Evolutionary conservation across 139 green algal species (phyloP).

Genomic region (Chlamydomonas sp.): DNA sequence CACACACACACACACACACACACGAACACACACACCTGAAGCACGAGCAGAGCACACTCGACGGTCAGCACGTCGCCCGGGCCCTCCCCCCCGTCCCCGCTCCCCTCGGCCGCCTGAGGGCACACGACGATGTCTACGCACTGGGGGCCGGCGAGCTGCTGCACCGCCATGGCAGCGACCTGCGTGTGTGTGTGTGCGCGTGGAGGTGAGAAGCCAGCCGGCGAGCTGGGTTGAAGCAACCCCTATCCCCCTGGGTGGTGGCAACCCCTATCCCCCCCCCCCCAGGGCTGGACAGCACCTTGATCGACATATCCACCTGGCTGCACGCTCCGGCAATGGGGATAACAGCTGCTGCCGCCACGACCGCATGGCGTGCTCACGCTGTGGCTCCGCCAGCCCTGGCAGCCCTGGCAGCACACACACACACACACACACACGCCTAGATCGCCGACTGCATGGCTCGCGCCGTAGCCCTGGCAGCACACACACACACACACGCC

Average conservation of each 20-base stretch:
- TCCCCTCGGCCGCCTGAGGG: conserved; percentile 27
- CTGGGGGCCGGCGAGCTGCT: conserved; percentile 37
- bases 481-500: conserved; percentile 8
- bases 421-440: not conserved
- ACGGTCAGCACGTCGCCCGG: conserved; percentile 14
- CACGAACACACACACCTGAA: too few species aligned
- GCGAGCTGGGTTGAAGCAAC: too few species aligned
- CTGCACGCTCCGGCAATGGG: not conserved
- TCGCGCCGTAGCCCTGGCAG: too few species aligned
- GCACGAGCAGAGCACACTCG: conserved; percentile 41
- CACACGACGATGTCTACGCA: conserved; percentile 73
- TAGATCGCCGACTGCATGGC: not conserved
- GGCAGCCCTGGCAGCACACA: not conserved
- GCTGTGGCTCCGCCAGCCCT: conserved; percentile 18
- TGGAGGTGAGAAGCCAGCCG: too few species aligned
- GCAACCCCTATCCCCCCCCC: too few species aligned
- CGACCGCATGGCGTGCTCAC: conserved; percentile 33
- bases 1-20: too few species aligned
- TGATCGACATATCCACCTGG: not conserved
- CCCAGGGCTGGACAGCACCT: too few species aligned
- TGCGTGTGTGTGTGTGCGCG: conserved; percentile 19
- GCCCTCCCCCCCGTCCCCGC: not conserved
- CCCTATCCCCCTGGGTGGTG: too few species aligned
- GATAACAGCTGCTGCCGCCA: conserved; percentile 28
- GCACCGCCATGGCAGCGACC: conserved; percentile 48